Evolutionary conservation across 2,329 filamentous ascomycete species (phyloP), one percentile per base, ranked within the genome.

Genomic region (Diaporthe sp.): DNA sequence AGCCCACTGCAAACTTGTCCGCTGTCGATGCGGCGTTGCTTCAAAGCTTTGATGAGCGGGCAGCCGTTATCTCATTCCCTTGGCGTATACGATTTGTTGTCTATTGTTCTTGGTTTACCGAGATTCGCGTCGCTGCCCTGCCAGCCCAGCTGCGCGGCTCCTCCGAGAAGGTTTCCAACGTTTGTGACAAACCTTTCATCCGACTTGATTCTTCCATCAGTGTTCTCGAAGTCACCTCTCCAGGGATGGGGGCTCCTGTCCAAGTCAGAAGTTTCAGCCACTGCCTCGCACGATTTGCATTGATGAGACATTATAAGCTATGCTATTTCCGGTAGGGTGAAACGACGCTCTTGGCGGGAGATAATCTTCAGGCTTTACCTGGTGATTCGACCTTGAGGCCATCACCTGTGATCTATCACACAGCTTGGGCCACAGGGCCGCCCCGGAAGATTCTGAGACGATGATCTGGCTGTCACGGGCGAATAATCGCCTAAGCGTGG

Each of bases 231-330:
- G 67, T 46, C 34, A 37, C 39, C 42, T 37, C 39, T n/a, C 12
- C 58, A 25, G 42, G 57, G 49, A 53, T 39, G 34, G 49, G 31
- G 46, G 55, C 62, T 58, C 37, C 37, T 49, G 65, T 44, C 25
- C 28, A 75, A 31, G 46, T 68, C 57, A 57, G 65, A 72, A n/a
- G 67, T 75, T 76, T 71, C 67, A 76, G 72, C 75, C 72, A 73
- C 71, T 34, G 71, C 42, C 31, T 73, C 25, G 53, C 39, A 58
- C 44, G 53, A 73, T 71, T 65, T 70, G 75, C 67, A 74, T 61
- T 61, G 57, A 67, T 71, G 72, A 76, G 72, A 76, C 75, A 72
- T 39, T 68, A 68, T 55, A 46, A 53, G 49, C 72, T 53, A 53
- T 70, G 31, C 57, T 65, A 55, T 55, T 62, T 68, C 61, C 60